These are phyloP conservation scores for Laguncularia racemosa DNA, from an alignment of 345 rosid genomes.

Conservation along the genomic window DNA sequence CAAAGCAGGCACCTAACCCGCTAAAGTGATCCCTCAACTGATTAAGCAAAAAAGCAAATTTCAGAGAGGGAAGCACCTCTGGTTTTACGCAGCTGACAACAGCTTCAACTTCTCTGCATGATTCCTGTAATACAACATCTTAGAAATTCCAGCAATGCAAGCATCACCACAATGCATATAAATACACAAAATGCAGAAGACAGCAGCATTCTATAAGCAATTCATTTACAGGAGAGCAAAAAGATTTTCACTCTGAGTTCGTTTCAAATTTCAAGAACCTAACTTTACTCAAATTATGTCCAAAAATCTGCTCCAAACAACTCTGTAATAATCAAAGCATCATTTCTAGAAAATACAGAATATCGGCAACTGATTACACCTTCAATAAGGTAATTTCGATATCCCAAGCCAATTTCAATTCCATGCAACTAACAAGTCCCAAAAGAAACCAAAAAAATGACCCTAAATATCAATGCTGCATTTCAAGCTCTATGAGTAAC, in stretches of 20 bases:
- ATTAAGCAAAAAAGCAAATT: constrained; percentile 7
- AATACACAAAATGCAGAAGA: too few species aligned
- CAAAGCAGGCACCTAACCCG: constrained; percentile 17
- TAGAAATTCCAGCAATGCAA: background rate
- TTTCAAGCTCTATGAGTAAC: background rate
- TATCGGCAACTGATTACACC: background rate
- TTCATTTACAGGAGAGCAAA: too few species aligned
- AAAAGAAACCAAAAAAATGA: too few species aligned
- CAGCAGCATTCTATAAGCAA: too few species aligned
- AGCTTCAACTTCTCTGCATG: constrained; percentile 78
- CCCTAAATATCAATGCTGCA: too few species aligned
- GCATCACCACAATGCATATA: constrained; percentile 1
- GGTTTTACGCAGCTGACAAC: constrained; percentile 74
- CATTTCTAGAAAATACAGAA: too few species aligned
- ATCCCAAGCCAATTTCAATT: constrained; percentile 1
- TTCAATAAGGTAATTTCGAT: background rate
- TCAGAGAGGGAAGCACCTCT: constrained; percentile 48
- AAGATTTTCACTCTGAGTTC: too few species aligned
- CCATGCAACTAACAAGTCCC: background rate
- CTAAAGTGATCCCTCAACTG: constrained; percentile 13
- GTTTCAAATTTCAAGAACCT: too few species aligned
- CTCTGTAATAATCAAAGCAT: too few species aligned
- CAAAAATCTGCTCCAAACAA: too few species aligned
- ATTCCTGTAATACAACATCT: constrained; percentile 48
- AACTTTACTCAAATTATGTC: too few species aligned